Evolutionary conservation across 78 protist genomes (phyloP).

Genomic region (Dictyostelium firmibasis): DNA sequence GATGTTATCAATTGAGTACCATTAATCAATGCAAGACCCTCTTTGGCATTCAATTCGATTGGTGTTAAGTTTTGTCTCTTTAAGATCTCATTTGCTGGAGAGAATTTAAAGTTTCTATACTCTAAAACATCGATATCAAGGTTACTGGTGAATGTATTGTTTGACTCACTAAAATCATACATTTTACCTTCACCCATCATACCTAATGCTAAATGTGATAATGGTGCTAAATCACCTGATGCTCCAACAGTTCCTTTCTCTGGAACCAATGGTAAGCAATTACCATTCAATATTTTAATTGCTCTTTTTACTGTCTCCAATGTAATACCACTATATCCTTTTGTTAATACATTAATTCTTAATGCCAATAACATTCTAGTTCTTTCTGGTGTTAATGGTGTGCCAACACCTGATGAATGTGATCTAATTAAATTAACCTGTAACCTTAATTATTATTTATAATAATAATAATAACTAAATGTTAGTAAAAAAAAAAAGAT

Average conservation of each 20-base stretch:
- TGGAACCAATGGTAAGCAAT: constrained; percentile 88
- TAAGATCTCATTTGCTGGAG: background rate
- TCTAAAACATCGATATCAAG: background rate
- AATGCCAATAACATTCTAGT: constrained; percentile 88
- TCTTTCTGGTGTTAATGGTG: constrained; percentile 86
- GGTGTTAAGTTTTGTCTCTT: background rate
- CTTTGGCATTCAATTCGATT: constrained; percentile 86
- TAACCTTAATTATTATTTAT: constrained; percentile 46
- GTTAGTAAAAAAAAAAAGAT: too few species aligned
- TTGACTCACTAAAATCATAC: constrained; percentile 40
- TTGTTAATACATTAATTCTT: constrained; percentile 90
- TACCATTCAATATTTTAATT: constrained; percentile 79
- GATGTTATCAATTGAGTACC: constrained; percentile 95
- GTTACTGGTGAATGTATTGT: background rate
- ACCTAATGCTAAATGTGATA: constrained; percentile 93
- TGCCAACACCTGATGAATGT: constrained; percentile 94
- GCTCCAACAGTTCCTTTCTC: constrained; percentile 96
- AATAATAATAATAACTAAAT: too few species aligned
- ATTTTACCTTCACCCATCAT: constrained; percentile 87
- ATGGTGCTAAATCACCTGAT: constrained; percentile 96
- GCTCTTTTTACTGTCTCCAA: constrained; percentile 79
- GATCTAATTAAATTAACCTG: constrained; percentile 93
- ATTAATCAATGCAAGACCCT: constrained; percentile 95
- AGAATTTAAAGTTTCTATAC: constrained; percentile 10
- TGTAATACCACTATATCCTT: constrained; percentile 85